These are phyloP conservation scores for Myrica gale DNA, from an alignment of 306 rosid species.

Conservation along the genomic window DNA sequence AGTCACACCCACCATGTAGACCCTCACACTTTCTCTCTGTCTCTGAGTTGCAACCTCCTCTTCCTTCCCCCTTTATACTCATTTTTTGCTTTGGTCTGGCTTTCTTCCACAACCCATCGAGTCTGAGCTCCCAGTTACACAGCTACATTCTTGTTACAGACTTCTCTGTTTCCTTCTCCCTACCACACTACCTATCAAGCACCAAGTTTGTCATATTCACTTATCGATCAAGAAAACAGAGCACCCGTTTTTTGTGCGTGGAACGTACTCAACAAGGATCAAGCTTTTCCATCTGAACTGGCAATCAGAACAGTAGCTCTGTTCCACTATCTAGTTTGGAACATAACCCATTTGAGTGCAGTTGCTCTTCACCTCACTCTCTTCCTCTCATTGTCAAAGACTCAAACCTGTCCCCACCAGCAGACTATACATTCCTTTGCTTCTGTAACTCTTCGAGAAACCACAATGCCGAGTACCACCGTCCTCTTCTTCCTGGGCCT, in stretches of 20 bases:
- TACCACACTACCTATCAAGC: background rate
- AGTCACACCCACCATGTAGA: slow-evolving; percentile 6
- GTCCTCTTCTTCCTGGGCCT: background rate
- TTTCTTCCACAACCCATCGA: background rate
- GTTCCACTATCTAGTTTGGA: background rate
- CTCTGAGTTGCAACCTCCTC: background rate
- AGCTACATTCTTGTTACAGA: background rate
- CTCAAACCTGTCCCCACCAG: background rate
- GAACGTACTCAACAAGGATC: background rate
- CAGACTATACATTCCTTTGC: background rate
- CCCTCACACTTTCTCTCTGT: background rate
- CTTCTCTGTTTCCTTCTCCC: background rate
- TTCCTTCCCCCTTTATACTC: background rate
- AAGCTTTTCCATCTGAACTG: background rate
- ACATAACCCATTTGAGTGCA: background rate
- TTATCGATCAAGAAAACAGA: background rate
- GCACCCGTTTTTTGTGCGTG: background rate
- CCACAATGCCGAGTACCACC: slow-evolving; percentile 21
- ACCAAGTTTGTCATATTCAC: background rate
- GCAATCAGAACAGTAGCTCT: background rate
- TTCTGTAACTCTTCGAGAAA: background rate
- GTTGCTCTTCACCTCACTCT: background rate
- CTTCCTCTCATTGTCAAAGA: background rate
- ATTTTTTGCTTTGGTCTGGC: background rate
- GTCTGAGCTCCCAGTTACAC: background rate